Base-by-base conservation (phyloP, 108 stramenopile genomes). In the Stephanodiscus triporus region DNA sequence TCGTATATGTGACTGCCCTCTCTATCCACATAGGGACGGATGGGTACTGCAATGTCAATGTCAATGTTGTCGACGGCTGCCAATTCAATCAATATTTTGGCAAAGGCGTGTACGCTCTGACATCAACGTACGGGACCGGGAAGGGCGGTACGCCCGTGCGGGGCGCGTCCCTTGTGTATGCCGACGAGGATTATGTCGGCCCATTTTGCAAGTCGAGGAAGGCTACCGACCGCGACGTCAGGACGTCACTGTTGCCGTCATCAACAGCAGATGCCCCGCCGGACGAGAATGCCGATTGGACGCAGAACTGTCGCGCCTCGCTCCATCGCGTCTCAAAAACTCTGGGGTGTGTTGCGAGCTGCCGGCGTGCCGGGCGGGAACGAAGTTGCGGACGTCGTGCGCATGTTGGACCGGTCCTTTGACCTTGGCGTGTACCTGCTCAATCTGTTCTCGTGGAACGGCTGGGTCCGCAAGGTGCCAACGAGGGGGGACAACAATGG, bases 371-470 rank as follows among this genome's bases (percentile, higher is more conserved):
- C 86, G 10, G 82, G 84, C 19, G 56, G 30, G n/a, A 65, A 59
- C 0, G 66, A 81, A 19, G 68, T 84, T 0, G 66, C 68, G 9
- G 68, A 73, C 7, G 76, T 86, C 24, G 77, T 90, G 16, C 50
- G 74, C 20, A 50, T 77, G 13, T 84, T 88, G 17, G 77, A 79
- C 53, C 80, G 88, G 51, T 87, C 87, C 66, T 95, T 92, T 63
- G 89, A 91, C 49, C 68, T 92, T 2, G 94, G 91, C 2, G 89
- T 92, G 0, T 95, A 95, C 70, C 89, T 90, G 56, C 91, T 90
- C 76, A 95, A 92, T 79, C 94, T 91, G 7, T 89, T 95, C 54
- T 70, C 73, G 5, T 60, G 76, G 50, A 69, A 59, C 37, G 89
- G 92, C 10, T 94, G 92, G 92, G 81, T 83, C 14, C 76, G 81